Evolutionary conservation across 345 rosid genomes (phyloP), one percentile per base, ranked within the genome.

Genomic region (Limnanthes douglasii): DNA sequence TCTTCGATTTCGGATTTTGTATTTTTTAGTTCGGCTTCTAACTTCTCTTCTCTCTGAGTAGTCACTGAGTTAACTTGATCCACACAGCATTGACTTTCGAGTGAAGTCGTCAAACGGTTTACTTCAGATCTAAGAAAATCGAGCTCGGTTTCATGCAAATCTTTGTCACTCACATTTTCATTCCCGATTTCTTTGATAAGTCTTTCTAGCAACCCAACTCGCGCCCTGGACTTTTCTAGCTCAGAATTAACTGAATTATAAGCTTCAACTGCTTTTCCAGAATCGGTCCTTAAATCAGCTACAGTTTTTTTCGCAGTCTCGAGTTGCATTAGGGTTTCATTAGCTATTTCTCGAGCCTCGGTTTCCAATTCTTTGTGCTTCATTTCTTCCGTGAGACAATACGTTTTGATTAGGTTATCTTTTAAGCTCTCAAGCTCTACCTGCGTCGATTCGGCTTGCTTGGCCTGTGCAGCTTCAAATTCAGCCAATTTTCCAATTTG

Each of bases 361-460:
- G 80, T 70, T 53, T 92, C 59, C 59, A 76, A 68, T 34, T 92
- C 94, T 1, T 78, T 73, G 47, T 32, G 69, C 45, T 74, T 84
- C 78, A 90, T 78, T 57, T 61, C 61, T 42, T 77, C 92, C 15
- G 82, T 69, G 3, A 78, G 65, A 20, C 71, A 60, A 22, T 70
- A 64, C 8, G 86, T 69, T 38, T 76, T 75, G 10, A 45, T 62
- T 27, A 83, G 61, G 55, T 77, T 74, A 21, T 51, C 75, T 62
- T 71, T 88, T 66, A 88, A 45, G 41, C 61, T 62, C 31, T 70
- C 64, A 21, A 88, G 54, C 61, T 88, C 95, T 18, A 41, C 34
- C 22, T 69, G 54, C 21, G 48, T 59, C 25, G 69, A 57, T 58
- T 81, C 78, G 23, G 73, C 66, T 15, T 57, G 57, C 48, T 66